Evolutionary conservation across 2,329 filamentous ascomycete species (phyloP).

Genomic region (Fusarium heterosporum): DNA sequence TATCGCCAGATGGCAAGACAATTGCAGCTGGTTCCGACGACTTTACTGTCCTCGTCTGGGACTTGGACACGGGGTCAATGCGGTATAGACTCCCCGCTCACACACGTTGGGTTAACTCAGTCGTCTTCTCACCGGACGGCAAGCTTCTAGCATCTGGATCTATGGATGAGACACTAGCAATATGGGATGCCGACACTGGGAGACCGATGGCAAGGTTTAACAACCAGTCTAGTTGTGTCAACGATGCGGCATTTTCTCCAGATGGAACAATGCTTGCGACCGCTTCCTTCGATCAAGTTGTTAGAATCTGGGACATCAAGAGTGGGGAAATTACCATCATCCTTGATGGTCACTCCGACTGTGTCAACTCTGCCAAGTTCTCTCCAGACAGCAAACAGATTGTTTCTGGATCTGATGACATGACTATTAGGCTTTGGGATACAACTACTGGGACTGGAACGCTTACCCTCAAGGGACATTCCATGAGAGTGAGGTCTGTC

Average conservation of each 20-base stretch:
- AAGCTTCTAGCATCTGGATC: conserved; percentile 3
- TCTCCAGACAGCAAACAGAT: neutral
- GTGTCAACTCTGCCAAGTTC: neutral
- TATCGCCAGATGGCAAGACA: neutral
- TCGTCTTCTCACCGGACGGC: neutral
- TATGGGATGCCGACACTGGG: neutral
- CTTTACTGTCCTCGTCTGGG: conserved; percentile 2
- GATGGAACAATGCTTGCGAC: neutral
- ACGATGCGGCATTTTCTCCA: neutral
- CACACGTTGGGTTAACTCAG: conserved; percentile 4
- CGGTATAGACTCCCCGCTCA: neutral
- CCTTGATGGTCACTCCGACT: neutral
- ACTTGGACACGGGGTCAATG: neutral
- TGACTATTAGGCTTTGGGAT: neutral
- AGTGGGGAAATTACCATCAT: neutral
- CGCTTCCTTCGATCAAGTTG: neutral
- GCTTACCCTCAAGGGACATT: neutral
- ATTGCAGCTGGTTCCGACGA: conserved; percentile 3
- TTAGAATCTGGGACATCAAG: neutral
- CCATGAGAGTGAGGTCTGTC: neutral
- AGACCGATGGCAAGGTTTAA: neutral
- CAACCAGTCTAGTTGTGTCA: conserved; percentile 2
- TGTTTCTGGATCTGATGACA: neutral
- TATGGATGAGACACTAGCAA: neutral
- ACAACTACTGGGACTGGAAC: neutral